Evolutionary conservation across 2,329 filamentous ascomycete genomes (phyloP).

Genomic region (Biscogniauxia marginata): DNA sequence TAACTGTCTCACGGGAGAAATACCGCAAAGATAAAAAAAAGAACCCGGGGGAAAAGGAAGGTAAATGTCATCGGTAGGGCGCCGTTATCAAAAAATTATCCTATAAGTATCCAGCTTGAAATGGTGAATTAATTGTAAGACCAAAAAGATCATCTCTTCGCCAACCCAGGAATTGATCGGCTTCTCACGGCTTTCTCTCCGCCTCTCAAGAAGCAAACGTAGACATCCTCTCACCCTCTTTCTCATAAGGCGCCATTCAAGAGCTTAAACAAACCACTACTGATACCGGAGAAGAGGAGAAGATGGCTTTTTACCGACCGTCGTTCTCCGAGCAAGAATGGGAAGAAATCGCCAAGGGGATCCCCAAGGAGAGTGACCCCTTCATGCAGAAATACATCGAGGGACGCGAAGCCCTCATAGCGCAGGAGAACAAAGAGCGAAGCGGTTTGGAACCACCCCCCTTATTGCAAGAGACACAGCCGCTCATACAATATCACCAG

Average conservation of each 20-base stretch:
- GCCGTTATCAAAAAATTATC: background rate
- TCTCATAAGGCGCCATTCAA: too few relatives aligned
- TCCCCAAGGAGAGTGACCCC: conserved; percentile 62
- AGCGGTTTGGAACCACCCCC: conserved; percentile 58
- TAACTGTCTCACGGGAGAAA: too few relatives aligned
- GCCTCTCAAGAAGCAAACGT: background rate
- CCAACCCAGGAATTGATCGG: background rate
- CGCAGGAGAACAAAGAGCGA: conserved; percentile 76
- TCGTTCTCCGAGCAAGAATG: conserved; percentile 53
- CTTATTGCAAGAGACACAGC: conserved; percentile 24
- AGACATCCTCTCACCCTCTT: background rate
- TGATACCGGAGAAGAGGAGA: background rate
- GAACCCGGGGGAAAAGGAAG: too few relatives aligned
- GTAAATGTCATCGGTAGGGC: background rate
- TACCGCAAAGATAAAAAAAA: background rate
- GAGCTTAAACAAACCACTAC: too few relatives aligned
- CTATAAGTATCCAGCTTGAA: background rate
- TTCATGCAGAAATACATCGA: conserved; percentile 81
- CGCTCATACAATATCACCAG: conserved; percentile 39
- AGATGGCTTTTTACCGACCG: conserved; percentile 6
- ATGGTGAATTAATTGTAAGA: background rate
- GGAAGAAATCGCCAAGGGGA: conserved; percentile 54
- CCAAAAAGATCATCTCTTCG: background rate
- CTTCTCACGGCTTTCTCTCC: background rate
- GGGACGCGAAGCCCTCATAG: conserved; percentile 73